Percentiles rank a stretch among this genome's conserved stretches.
Conservation (phyloP, 805 yeast species). For the Wickerhamiella allomyrinae region DNA sequence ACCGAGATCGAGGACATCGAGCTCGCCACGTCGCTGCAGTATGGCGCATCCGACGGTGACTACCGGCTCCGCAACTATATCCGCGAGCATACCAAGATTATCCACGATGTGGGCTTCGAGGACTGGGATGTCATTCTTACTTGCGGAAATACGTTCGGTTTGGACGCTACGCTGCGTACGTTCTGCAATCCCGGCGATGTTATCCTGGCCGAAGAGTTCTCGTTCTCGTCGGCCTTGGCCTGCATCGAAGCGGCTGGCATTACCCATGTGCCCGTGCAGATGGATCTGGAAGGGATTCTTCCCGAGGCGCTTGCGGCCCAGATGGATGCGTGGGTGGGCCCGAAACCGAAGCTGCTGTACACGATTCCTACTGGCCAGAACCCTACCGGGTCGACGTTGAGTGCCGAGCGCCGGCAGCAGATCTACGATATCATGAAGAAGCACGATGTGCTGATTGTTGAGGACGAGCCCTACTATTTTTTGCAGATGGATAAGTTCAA, state of each 20-base stretch:
- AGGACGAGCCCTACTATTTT: conserved; percentile 96
- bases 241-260: conserved; percentile 63
- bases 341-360: conserved; percentile 75
- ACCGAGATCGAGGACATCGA: conserved; percentile 39
- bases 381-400: conserved; percentile 86
- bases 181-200: conserved; percentile 67
- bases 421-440: conserved; percentile 68
- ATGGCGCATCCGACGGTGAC: conserved; percentile 76
- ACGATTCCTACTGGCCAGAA: conserved; percentile 94
- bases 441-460: conserved; percentile 75
- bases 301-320: conserved; percentile 53
- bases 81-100: conserved; percentile 44
- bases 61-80: conserved; percentile 53
- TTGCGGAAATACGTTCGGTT: conserved; percentile 79
- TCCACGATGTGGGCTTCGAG: conserved; percentile 37
- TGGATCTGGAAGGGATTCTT: conserved; percentile 66
- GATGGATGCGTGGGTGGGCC: conserved; percentile 52
- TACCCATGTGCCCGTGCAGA: conserved; percentile 52
- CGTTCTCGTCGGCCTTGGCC: conserved; percentile 76
- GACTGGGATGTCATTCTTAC: conserved; percentile 65
- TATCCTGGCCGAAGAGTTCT: conserved; percentile 67
- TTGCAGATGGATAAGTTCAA: conserved; percentile 76
- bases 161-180: conserved; percentile 73
- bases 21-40: conserved; percentile 76
- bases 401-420: conserved; percentile 58